These are phyloP conservation scores for Pterocarpus macrocarpus DNA, from an alignment of 306 rosid genomes.

Conservation along the genomic window DNA sequence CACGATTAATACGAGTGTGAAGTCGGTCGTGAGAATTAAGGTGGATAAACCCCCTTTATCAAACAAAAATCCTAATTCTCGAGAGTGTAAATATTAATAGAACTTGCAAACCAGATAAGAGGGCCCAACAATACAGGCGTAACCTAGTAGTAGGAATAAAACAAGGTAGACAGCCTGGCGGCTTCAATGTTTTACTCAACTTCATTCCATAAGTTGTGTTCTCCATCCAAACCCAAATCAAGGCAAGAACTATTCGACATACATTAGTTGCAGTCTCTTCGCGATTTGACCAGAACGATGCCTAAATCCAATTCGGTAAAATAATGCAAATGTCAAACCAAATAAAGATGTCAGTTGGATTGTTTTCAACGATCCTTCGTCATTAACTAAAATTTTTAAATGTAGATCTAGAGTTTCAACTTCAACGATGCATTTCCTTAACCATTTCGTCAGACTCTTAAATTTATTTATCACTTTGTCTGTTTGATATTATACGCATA, in stretches of 20 bases:
- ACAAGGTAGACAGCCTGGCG: neutral
- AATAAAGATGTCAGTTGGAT: neutral
- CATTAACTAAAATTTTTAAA: neutral
- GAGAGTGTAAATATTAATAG: neutral
- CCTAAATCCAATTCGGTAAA: neutral
- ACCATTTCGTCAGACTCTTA: neutral
- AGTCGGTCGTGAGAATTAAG: neutral
- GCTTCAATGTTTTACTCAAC: neutral
- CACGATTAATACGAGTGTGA: neutral
- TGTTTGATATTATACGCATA: too few species aligned
- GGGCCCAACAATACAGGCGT: neutral
- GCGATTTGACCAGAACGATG: neutral
- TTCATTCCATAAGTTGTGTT: conserved; percentile 10
- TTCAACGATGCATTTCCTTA: neutral
- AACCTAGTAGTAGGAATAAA: too few species aligned
- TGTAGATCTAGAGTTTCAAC: neutral
- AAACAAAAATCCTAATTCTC: too few species aligned
- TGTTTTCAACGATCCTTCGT: neutral
- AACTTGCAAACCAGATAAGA: neutral
- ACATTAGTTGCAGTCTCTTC: neutral
- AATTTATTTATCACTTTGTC: too few species aligned
- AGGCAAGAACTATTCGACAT: neutral
- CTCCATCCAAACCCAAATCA: neutral
- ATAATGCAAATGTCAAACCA: neutral
- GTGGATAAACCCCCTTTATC: too few species aligned